Evolutionary conservation across 192 early-diverging fungal genomes (phyloP).

Genomic region (Oehlia diaphana): DNA sequence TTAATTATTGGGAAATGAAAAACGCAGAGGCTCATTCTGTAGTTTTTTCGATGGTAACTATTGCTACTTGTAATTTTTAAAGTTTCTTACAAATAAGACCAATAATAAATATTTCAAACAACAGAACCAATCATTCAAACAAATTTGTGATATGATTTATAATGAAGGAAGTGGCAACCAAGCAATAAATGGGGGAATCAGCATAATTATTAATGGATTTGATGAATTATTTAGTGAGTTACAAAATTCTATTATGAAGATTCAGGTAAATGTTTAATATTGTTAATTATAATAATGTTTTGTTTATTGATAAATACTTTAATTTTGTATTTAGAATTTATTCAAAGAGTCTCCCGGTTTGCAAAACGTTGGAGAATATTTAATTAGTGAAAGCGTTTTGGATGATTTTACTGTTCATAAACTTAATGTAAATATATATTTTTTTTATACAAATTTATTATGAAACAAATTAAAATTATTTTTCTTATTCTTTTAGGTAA

Average conservation of each 20-base stretch:
- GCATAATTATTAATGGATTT: conserved; percentile 1
- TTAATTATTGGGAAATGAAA: conserved; percentile 23
- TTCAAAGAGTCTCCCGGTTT: background rate
- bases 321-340: background rate
- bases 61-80: background rate
- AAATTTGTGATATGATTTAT: background rate
- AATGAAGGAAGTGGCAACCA: background rate
- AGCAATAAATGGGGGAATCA: background rate
- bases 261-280: background rate
- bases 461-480: background rate
- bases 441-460: background rate
- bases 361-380: background rate
- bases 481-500: conserved; percentile 4
- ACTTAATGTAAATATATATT: background rate
- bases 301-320: background rate
- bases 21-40: conserved; percentile 1
- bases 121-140: conserved; percentile 12
- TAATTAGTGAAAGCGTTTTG: background rate
- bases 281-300: background rate
- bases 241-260: background rate
- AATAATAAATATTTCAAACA: background rate
- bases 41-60: background rate
- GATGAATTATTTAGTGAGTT: conserved; percentile 14
- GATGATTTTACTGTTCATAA: conserved; percentile 21
- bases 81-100: background rate